phyloP scores from a whole-genome alignment of 2,329 filamentous ascomycete genomes.

The Fragosphaeria purpurea region DNA sequence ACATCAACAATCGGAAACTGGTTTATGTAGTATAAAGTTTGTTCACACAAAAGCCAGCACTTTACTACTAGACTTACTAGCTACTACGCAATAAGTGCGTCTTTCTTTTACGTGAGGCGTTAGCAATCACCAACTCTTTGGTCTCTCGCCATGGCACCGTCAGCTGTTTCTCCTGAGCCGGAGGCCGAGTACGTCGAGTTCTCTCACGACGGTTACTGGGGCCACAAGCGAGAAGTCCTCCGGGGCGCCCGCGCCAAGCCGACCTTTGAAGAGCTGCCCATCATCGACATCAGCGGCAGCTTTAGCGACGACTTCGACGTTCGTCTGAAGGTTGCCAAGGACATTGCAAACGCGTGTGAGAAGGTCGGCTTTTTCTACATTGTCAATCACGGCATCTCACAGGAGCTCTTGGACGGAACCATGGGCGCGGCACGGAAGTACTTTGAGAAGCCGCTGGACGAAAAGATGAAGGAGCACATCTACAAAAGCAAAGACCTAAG shows the following conservation, averaged over 20 bases:
- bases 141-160: constrained; percentile 2
- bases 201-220: constrained; percentile 8
- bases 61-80: too few relatives aligned
- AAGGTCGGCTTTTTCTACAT: constrained; percentile 22
- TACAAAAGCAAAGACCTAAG: constrained; percentile 7
- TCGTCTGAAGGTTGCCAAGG: not conserved
- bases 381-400: constrained; percentile 20
- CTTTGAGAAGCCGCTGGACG: constrained; percentile 21
- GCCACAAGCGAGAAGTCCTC: constrained; percentile 8
- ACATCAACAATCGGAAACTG: too few relatives aligned
- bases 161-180: constrained; percentile 1
- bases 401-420: constrained; percentile 18
- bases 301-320: constrained; percentile 3
- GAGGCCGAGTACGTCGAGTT: constrained; percentile 9
- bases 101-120: too few relatives aligned
- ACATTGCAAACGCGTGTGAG: constrained; percentile 12
- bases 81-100: too few relatives aligned
- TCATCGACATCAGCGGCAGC: constrained; percentile 4
- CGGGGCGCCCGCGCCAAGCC: constrained; percentile 2
- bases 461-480: constrained; percentile 20
- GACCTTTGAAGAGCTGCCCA: constrained; percentile 5
- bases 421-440: constrained; percentile 22
- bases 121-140: too few relatives aligned
- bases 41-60: too few relatives aligned
- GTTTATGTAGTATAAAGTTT: too few relatives aligned